A percentile compares a stretch with the other conserved stretches of the same genome.
Conservation (phyloP, 495 filamentous ascomycete genomes). For the Aspergillus leporis region DNA sequence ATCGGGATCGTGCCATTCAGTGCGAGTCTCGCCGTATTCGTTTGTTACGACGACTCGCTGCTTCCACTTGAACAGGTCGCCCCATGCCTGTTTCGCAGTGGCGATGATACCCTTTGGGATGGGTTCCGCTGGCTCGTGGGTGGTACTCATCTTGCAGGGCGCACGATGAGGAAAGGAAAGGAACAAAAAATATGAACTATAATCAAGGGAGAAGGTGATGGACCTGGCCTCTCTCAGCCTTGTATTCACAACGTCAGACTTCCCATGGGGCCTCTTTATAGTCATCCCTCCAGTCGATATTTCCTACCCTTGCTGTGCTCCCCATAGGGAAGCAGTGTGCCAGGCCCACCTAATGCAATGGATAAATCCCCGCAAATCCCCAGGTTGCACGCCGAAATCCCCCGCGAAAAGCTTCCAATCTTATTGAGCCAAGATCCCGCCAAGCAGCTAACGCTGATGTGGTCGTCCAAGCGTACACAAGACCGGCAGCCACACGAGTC, state of each 20-base stretch:
- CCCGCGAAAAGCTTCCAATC: conserved; percentile 20
- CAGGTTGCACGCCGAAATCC: conserved; percentile 7
- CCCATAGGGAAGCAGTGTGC: conserved; percentile 8
- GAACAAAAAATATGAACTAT: not conserved
- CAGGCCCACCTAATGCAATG: conserved; percentile 6
- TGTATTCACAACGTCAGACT: not conserved
- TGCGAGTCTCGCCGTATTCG: conserved; percentile 48
- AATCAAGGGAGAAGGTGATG: not conserved
- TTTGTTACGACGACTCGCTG: conserved; percentile 64
- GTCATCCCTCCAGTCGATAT: not conserved
- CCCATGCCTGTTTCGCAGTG: conserved; percentile 57
- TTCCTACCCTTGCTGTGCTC: not conserved
- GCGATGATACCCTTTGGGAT: conserved; percentile 58
- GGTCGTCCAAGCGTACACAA: conserved; percentile 12
- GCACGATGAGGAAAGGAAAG: not conserved
- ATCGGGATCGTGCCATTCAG: conserved; percentile 62
- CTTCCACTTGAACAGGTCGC: conserved; percentile 68
- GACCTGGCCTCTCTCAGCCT: not conserved
- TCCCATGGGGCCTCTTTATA: not conserved
- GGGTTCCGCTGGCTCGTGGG: conserved; percentile 56
- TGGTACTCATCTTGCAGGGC: conserved; percentile 11
- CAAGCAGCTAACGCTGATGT: conserved; percentile 23
- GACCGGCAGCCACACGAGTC: conserved; percentile 9
- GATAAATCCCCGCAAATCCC: not conserved
- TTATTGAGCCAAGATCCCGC: conserved; percentile 21